Conservation (phyloP, 2,329 filamentous ascomycete genomes). For the Penicillium sp. region DNA sequence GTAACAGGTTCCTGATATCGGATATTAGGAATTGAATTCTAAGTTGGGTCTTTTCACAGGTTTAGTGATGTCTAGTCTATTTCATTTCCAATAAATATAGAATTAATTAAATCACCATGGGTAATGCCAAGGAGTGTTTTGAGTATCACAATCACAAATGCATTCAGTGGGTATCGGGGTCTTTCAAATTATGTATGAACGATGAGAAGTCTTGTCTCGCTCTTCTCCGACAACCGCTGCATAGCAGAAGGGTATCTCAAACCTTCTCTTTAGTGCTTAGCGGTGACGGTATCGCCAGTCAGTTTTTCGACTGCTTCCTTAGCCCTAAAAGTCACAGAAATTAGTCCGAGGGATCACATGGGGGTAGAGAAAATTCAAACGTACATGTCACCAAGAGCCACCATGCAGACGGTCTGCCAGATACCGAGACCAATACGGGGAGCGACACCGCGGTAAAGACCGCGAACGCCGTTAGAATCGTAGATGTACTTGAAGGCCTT, state of each 20-base stretch:
- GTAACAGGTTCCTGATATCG: not conserved
- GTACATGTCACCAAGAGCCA: constrained; percentile 96
- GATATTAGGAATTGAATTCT: not conserved
- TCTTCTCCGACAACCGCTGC: constrained; percentile 16
- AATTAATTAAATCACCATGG: no score
- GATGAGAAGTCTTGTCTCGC: not conserved
- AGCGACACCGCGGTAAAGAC: constrained; percentile 91
- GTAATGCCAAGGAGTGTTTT: not conserved
- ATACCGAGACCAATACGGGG: constrained; percentile 92
- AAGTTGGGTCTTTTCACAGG: no score
- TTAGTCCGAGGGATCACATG: constrained; percentile 35
- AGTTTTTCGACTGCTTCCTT: constrained; percentile 66
- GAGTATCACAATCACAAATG: constrained; percentile 8
- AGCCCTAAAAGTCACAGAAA: constrained; percentile 48
- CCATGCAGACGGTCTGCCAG: constrained; percentile 99
- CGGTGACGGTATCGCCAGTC: constrained; percentile 63
- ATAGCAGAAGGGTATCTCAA: constrained; percentile 41
- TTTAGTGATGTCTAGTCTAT: no score
- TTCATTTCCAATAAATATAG: no score
- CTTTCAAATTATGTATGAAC: constrained; percentile 5
- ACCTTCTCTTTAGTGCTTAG: constrained; percentile 59
- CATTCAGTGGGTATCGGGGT: constrained; percentile 15
- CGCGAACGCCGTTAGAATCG: constrained; percentile 79
- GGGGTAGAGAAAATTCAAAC: constrained; percentile 40
- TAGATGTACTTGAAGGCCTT: constrained; percentile 87